Percentiles rank a stretch among this genome's conserved stretches.
These are phyloP conservation scores for Talaromyces sp. DNA, from an alignment of 2,329 filamentous ascomycete genomes.

Conservation along the genomic window DNA sequence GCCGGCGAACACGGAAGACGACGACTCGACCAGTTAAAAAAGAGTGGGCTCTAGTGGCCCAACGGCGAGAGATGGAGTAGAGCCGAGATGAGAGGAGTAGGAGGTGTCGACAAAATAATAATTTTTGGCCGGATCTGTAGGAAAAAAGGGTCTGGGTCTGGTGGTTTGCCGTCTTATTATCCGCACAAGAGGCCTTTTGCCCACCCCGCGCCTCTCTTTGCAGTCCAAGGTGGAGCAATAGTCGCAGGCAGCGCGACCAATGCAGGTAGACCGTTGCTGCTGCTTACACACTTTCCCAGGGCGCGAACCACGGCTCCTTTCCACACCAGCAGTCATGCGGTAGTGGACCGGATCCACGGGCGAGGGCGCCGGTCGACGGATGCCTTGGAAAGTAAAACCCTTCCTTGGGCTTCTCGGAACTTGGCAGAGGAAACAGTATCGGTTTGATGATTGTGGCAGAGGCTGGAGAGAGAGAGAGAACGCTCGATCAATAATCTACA, in stretches of 20 bases:
- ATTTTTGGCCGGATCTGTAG: slow-evolving; percentile 1
- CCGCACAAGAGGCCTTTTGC: background rate
- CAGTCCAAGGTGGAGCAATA: slow-evolving; percentile 6
- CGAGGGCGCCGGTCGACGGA: background rate
- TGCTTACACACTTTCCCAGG: slow-evolving; percentile 1
- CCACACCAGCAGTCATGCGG: slow-evolving; percentile 8
- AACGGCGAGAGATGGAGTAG: background rate
- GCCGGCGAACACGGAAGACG: background rate
- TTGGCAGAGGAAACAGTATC: background rate
- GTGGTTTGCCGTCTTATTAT: slow-evolving; percentile 3
- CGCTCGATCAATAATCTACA: background rate
- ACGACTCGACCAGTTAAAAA: background rate
- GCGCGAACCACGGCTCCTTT: slow-evolving; percentile 27
- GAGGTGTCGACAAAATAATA: background rate
- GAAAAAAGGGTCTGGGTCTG: background rate
- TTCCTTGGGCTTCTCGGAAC: background rate
- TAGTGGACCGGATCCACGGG: slow-evolving; percentile 10
- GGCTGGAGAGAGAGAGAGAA: background rate
- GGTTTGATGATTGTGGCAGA: background rate
- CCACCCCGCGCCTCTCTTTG: background rate
- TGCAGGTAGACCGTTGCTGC: slow-evolving; percentile 13
- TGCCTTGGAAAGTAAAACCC: background rate
- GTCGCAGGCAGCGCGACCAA: slow-evolving; percentile 4
- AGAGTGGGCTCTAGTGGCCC: background rate
- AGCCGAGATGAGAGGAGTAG: background rate